Evolutionary conservation across 208 protist genomes (phyloP), one percentile per base, ranked within the genome.

Genomic region (Wallacemonas rigidus): DNA sequence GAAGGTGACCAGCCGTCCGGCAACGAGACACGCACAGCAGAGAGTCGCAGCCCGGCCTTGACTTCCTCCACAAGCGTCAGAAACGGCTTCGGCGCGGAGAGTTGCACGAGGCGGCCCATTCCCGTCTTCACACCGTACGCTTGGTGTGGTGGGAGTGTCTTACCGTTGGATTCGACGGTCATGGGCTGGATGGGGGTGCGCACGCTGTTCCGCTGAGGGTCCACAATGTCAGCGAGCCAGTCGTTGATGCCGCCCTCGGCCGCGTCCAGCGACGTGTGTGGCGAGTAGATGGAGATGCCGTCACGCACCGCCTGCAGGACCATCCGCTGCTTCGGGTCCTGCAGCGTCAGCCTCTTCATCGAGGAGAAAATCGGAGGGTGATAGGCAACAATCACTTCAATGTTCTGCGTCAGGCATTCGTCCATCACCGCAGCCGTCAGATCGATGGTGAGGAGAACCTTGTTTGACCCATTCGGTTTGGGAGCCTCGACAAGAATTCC

Each of bases 241-340:
- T 98, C 94, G 80, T 97, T 98, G 75, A 98, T 93, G 61, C 95
- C 94, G 35, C 83, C 91, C 14, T 67, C 71, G 4, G 75, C 76
- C 4, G 87, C 85, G 67, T 98, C 96, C 15, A 97, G 77, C 7
- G 92, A 80, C 14, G 96, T 98, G 88, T 98, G 96, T 4, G 96
- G 96, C n/a, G 85, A 92, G 86, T 93, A 97, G 67, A 98, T 83
- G 55, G 93, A 95, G 64, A 98, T 92, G 45, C 91, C 90, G 5
- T 82, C 76, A 5, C 74, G 80, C 1, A 95, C 71, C 1, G 85
- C 81, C 50, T 81, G 80, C 15, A 98, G 76, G 2, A 96, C 45
- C 36, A 93, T 86, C 9, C 79, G 73, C 72, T 95, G 85, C 82
- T 91, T 92, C 14, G 85, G 72, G 68, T 95, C 77, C 44, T 69